Evolutionary conservation across 1,284 basidiomycete genomes (phyloP), one percentile per base, ranked within the genome.

Genomic region (Ganoderma lingzhi): DNA sequence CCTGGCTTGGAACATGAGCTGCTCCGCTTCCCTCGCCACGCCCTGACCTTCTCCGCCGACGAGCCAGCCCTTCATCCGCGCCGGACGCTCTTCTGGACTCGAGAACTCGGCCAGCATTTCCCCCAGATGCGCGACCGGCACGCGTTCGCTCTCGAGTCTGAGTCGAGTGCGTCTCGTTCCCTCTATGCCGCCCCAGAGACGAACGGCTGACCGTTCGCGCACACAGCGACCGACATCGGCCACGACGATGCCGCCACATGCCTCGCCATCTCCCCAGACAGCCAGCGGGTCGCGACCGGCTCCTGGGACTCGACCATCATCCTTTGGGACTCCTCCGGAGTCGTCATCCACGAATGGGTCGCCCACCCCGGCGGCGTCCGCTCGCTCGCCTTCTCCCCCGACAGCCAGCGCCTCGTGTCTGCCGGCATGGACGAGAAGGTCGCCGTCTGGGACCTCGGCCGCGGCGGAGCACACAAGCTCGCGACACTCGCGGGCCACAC

Each of bases 301-400:
- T 59, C 32, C 35, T 37, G 35, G 19, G 56, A 59, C 35, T 59
- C 56, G 17, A 59, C 56, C 35, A 59, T 59, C 19, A 59, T 59
- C 35, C 56, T 59, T 9, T 59, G 56, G 56, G 32, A 59, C 56
- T 6, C 32, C 12, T 41, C 10, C 9, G 39, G 9, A 12, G 4
- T 9, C 3, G 14, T 59, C 35, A 6, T n/a, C 0, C 32, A 59
- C 35, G 32, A 59, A 19, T 59, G 56, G 56, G 35, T 59, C 15
- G 56, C 56, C 1, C 56, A 59, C 9, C 30, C 35, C 6, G 35
- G 32, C 19, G 32, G 19, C 32, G 56, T 59, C 8, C 32, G 32
- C 17, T 39, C 56, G 19, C 56, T 59, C 56, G 56, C 56, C 0
- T 59, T 59, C 56, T 59, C 56, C 35, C 56, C 56, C 6, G 56